Evolutionary conservation across 2,329 filamentous ascomycete species (phyloP), one percentile per base, ranked within the genome.

Genomic region (Fusarium tjaetaba): DNA sequence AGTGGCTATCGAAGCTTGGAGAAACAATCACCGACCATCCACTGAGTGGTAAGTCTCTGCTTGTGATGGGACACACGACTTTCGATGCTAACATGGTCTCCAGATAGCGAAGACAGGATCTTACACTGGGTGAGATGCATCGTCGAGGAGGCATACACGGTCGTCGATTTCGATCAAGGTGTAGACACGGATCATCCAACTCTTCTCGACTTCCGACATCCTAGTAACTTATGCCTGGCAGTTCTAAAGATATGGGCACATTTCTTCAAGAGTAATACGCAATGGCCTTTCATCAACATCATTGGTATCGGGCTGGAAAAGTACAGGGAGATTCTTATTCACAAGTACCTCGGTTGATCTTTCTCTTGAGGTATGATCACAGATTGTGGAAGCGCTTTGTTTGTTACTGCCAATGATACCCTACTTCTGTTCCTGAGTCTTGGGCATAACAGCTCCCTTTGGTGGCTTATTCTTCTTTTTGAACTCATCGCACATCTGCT

Each of bases 401-500:
- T 9, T 20, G 18, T 41, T 14, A 20, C 11, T 36, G 20, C 2
- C 7, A 28, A 18, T 18, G 2, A 55, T 41, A 55, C 34, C 51
- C 20, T 28, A 28, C 2, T 43, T 43, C 15, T 58, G 18, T 1
- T n/a, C 15, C 16, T 51, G 30, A 22, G 43, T 5, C 15, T 43
- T 45, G 0, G 64, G 65, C 41, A 68, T 48, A 0, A 91, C 77
- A 2, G 91, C 91, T 0, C 89, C 91, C 59, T 84, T 80, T 0
- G 89, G 86, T 0, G 89, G 86, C 7, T 81, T 81, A 67, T 91
- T 92, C 80, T 88, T 91, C 65, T 84, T 86, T 84, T 93, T 94
- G 80, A 94, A 94, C 42, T 93, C 89, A 77, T 94, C 91, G 36
- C 86, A 89, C 83, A 94, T 93, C 78, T 93, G 86, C 76, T 89